Base-by-base conservation (phyloP, 2,329 filamentous ascomycete genomes). In the Colletotrichum sublineola region DNA sequence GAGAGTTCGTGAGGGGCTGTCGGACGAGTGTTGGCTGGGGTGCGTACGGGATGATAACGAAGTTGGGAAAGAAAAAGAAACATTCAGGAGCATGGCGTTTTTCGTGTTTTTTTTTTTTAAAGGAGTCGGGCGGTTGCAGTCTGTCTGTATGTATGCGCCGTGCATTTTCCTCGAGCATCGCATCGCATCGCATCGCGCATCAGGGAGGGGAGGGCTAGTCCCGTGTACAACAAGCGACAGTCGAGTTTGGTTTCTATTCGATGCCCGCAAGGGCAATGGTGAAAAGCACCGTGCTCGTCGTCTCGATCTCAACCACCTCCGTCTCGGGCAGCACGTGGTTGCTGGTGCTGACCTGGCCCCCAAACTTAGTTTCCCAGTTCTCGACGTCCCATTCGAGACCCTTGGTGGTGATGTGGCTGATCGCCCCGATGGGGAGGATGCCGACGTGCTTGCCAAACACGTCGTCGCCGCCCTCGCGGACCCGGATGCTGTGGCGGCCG, bases 341-440 rank as follows among this genome's bases (percentile, higher is more conserved):
- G 81, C 93, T 96, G 69, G 94, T 96, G 79, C 93, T 95, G 71
- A 96, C 78, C 75, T 88, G 87, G 0, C 90, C 91, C 9, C 93
- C 93, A 79, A 96, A 93, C 77, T 89, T 86, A 0, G 93, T 97
- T 75, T 88, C 83, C 95, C 96, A 97, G 73, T 94, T 85, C 71
- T 86, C 80, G 1, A 99, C 93, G 82, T 99, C 95, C 96, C 96
- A 99, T 79, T 97, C 92, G 29, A 98, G 84, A 0, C 96, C 96
- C 18, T 85, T 83, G 0, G 94, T 97, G 9, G 90, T 92, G 76
- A 99, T 94, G n/a, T 87, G 81, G 58, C 93, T 92, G 3, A 91
- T 89, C n/a, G 92, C 93, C 68, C 91, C 92, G 31, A 98, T 83
- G 0, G 96, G 96, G 50, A 99, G 85, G 74, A 99, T 93, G 12